Base-by-base conservation (phyloP, 2,329 filamentous ascomycete genomes). In the Teratosphaeria gauchensis region DNA sequence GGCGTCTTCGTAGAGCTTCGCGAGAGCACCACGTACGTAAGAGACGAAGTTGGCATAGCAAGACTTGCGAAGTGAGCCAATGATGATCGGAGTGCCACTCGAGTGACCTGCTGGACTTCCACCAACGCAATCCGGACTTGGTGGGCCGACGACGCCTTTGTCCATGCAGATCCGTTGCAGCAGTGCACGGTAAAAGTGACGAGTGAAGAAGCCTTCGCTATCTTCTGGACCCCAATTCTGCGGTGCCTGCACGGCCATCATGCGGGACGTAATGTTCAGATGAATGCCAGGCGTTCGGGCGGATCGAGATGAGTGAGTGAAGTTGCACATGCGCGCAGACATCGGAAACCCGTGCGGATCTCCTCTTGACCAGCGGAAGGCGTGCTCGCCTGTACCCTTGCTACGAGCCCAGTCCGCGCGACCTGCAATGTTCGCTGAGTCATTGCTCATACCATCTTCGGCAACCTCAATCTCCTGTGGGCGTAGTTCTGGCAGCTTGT, bases 211-310 rank as follows among this genome's bases (percentile, higher is more conserved):
- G 7, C 79, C 80, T 56, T 91, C 87, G 71, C 89, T 95, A 61
- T 96, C 92, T 31, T 81, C 77, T 28, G 80, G 78, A 1, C 88
- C 88, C 94, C 94, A 99, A 76, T 99, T 99, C 60, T 86, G 81
- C 1, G 94, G 92, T 7, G 94, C 94, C 76, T 99, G 94, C 55
- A 95, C 92, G 2, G 92, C 92, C 92, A 97, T 96, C 88, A 96
- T 96, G 52, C 94, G 84, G 0, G 94, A 91, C 3, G 94, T 99
- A 70, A 97, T 96, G 73, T 99, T 97, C 59, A 97, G 80, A 28
- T 89, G 83, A 53, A 97, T 80, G 2, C 91, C 90, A 28, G 73
- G 72, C 8, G 79, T 77, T 3, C 58, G 11, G 4, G 14, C 16
- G 14, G 32, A 9, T 16, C 54, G 31, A 38, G 19, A 46, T 8